Evolutionary conservation across 2,329 filamentous ascomycete species (phyloP).

Genomic region (Sarocladiaceae sp.): DNA sequence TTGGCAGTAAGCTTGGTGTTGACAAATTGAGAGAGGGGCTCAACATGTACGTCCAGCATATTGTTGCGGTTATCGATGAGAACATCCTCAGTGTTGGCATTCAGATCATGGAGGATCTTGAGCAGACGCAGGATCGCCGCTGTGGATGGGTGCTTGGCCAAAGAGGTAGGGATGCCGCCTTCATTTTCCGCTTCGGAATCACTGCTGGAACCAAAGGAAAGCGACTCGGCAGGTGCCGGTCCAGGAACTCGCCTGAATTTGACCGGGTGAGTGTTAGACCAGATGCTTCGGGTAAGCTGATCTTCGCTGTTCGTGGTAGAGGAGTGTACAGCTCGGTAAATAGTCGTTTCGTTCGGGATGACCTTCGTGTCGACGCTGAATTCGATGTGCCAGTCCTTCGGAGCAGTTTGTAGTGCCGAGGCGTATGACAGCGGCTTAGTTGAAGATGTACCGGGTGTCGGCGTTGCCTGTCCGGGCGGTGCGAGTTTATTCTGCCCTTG

Average conservation of each 20-base stretch:
- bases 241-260: constrained; percentile 84
- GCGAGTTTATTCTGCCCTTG: neutral
- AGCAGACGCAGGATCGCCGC: constrained; percentile 82
- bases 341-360: constrained; percentile 86
- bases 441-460: constrained; percentile 47
- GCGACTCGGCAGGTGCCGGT: constrained; percentile 67
- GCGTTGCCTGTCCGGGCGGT: constrained; percentile 29
- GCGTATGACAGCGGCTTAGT: constrained; percentile 74
- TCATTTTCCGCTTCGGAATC: constrained; percentile 47
- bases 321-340: constrained; percentile 88
- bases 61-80: constrained; percentile 67
- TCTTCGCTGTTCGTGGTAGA: constrained; percentile 49
- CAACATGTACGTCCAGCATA: constrained; percentile 63
- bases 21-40: constrained; percentile 89
- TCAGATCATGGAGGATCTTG: constrained; percentile 86
- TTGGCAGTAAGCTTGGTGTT: constrained; percentile 98
- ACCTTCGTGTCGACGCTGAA: constrained; percentile 82
- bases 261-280: constrained; percentile 85
- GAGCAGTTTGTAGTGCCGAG: constrained; percentile 69
- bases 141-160: constrained; percentile 77
- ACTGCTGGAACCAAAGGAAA: constrained; percentile 48
- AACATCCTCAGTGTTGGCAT: constrained; percentile 88
- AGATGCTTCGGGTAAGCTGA: constrained; percentile 67
- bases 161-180: constrained; percentile 65
- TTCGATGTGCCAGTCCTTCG: constrained; percentile 96